Base-by-base conservation (phyloP, 257 asterid species). In the Nicotiana benthamiana region DNA sequence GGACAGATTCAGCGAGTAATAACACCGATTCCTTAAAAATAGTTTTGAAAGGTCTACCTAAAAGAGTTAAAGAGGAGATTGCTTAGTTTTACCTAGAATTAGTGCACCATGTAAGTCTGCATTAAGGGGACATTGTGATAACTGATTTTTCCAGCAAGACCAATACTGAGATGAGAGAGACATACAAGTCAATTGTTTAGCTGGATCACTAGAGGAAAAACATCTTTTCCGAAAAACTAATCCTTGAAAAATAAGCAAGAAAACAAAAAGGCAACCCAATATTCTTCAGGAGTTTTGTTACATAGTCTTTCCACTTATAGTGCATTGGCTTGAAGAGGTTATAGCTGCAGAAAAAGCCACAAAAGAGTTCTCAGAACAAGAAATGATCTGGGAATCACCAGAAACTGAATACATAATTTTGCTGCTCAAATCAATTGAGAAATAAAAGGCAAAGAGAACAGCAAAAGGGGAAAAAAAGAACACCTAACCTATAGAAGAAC, bases 41-140 rank as follows among this genome's bases (percentile, higher is more conserved):
- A 57, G 20, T 36, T 36, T 7, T 61, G 20, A 70, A 12, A 79
- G 54, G 18, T 27, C 54, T 16, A 13, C 9, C 67, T 80, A 75
- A 61, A 80, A 32, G 80, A 78, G 56, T 59, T 46, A 72, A 72
- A 43, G 10, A 70, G 34, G 57, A 22, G 82, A 79, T 61, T 15
- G 79, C 74, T 79, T 67, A 40, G 34, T 34, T 89, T 40, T 68
- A 92, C 99, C 99, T 87, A 89, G 87, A 81, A 95, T 87, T 75
- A 88, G 60, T 75, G 98, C 94, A 65, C 99, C 99, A 46, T 93
- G 97, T 9, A 93, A 85, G 82, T 93, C 95, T 9, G 90, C 98
- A 82, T 87, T 90, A 64, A 92, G 94, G 84, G 93, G 87, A 81
- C 90, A 87, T 84, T 92, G 93, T 27, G 96, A 88, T 86, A 92